These are phyloP conservation scores for Ehretia macrophylla DNA, from an alignment of 257 asterid species.

Conservation along the genomic window DNA sequence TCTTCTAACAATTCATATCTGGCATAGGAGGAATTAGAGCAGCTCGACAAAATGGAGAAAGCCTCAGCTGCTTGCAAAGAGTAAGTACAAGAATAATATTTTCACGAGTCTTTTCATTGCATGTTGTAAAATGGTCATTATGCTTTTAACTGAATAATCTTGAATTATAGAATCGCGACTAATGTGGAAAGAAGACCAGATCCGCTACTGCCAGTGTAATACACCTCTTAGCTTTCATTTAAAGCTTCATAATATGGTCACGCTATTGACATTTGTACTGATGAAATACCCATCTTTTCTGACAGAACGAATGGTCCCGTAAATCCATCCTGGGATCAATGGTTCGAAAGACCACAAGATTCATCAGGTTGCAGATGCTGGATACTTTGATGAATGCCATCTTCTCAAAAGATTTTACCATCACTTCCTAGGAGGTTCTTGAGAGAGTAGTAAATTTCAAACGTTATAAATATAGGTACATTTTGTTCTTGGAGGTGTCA, in stretches of 20 bases:
- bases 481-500: slow-evolving; percentile 1
- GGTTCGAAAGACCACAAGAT: slow-evolving; percentile 90
- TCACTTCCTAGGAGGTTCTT: slow-evolving; percentile 9
- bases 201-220: slow-evolving; percentile 69
- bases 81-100: slow-evolving; percentile 41
- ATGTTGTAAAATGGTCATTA: slow-evolving; percentile 3
- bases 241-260: neutral
- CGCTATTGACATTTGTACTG: neutral
- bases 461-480: slow-evolving; percentile 9
- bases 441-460: slow-evolving; percentile 11
- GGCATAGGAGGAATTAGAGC: slow-evolving; percentile 80
- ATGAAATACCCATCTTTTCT: slow-evolving; percentile 6
- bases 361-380: slow-evolving; percentile 89
- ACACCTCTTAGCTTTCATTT: slow-evolving; percentile 13
- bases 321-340: slow-evolving; percentile 83
- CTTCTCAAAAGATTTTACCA: slow-evolving; percentile 1
- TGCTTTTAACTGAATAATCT: slow-evolving; percentile 9
- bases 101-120: neutral
- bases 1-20: neutral
- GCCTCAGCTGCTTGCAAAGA: slow-evolving; percentile 89
- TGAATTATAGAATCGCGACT: slow-evolving; percentile 48
- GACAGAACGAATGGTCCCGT: slow-evolving; percentile 76
- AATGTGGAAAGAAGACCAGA: slow-evolving; percentile 68
- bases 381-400: slow-evolving; percentile 49
- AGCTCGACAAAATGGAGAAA: slow-evolving; percentile 74